phyloP scores from a whole-genome alignment of 495 filamentous ascomycete genomes.

The Aspergillus olivimuriae region DNA sequence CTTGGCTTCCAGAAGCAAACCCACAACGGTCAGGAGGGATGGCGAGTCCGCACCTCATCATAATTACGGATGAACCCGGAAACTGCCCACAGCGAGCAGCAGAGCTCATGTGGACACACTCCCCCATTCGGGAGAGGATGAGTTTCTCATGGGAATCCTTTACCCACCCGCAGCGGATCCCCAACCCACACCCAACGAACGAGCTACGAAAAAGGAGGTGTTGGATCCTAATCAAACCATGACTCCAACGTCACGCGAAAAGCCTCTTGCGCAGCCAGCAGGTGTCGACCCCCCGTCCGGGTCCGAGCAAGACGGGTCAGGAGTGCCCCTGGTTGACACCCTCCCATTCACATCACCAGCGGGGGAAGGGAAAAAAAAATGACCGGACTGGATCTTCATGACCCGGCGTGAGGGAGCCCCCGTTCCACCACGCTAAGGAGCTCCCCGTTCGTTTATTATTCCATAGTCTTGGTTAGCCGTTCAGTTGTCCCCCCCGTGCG shows the following conservation, averaged over 20 bases:
- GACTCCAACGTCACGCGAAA: too few species aligned
- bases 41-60: too few species aligned
- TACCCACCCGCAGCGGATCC: slow-evolving; percentile 18
- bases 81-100: background rate
- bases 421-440: background rate
- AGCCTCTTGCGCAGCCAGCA: too few species aligned
- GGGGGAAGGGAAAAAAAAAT: too few species aligned
- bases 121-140: slow-evolving; percentile 9
- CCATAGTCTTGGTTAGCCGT: background rate
- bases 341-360: too few species aligned
- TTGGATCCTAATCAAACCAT: too few species aligned
- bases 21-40: too few species aligned
- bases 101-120: slow-evolving; percentile 14
- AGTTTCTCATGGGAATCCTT: slow-evolving; percentile 13
- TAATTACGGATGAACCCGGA: background rate
- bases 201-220: too few species aligned
- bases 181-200: slow-evolving; percentile 9
- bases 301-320: too few species aligned
- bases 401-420: background rate
- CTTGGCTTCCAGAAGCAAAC: too few species aligned
- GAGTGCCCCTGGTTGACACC: too few species aligned
- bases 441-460: slow-evolving; percentile 2
- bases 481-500: background rate
- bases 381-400: background rate
- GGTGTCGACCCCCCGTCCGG: too few species aligned